These are phyloP conservation scores for Hirsutella thompsonii DNA, from an alignment of 2,329 filamentous ascomycete species.

Conservation along the genomic window DNA sequence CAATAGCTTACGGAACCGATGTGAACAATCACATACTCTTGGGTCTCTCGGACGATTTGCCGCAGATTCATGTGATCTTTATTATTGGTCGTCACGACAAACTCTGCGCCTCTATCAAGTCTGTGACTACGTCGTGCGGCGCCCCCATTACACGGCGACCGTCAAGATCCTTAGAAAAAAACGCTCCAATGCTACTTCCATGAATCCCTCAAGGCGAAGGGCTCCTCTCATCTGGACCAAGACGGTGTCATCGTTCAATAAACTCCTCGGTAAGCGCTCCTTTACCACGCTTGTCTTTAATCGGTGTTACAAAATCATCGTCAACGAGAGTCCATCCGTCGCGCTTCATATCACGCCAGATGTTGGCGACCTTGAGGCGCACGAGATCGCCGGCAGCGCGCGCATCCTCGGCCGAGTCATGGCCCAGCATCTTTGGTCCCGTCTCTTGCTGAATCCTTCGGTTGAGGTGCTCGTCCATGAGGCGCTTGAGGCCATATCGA, in stretches of 20 bases:
- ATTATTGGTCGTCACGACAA: no score
- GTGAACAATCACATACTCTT: no score
- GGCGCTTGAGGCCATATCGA: conserved; percentile 62
- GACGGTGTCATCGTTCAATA: background rate
- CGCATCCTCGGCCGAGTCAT: conserved; percentile 90
- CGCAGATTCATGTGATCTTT: no score
- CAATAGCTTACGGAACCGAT: conserved; percentile 14
- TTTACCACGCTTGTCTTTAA: conserved; percentile 7
- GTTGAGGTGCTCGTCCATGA: conserved; percentile 58
- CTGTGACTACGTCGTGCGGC: no score
- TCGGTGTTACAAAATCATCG: conserved; percentile 30
- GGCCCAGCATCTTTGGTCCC: conserved; percentile 42
- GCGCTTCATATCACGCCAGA: conserved; percentile 55
- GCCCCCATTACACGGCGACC: no score
- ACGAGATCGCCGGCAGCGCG: conserved; percentile 80
- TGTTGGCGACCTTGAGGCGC: conserved; percentile 51
- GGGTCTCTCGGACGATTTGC: no score
- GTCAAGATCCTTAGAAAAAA: no score
- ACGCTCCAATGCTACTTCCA: no score
- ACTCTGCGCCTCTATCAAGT: no score
- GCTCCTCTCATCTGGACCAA: no score
- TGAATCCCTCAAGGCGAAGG: no score
- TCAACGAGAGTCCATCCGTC: conserved; percentile 54
- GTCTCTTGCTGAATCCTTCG: conserved; percentile 66
- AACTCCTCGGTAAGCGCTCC: conserved; percentile 20